Percentiles rank a stretch among this genome's conserved stretches.
phyloP scores from a whole-genome alignment of 805 yeast species.

The Candida orba region DNA sequence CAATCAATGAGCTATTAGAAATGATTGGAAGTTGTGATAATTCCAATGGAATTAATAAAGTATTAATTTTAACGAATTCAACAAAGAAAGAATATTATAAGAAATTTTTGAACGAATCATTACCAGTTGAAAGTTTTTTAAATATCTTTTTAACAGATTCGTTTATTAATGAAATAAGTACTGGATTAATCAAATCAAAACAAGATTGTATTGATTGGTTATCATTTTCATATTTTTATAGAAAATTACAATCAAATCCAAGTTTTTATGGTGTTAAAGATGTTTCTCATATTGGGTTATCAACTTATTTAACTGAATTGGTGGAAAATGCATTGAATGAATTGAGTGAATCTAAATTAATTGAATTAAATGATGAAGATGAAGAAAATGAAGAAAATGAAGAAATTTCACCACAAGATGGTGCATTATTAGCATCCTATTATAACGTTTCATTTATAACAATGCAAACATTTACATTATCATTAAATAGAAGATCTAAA shows the following conservation, averaged over 20 bases:
- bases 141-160: slow-evolving; percentile 55
- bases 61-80: slow-evolving; percentile 49
- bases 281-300: slow-evolving; percentile 57
- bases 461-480: slow-evolving; percentile 49
- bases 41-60: slow-evolving; percentile 31
- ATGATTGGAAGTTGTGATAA: slow-evolving; percentile 46
- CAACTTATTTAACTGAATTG: slow-evolving; percentile 76
- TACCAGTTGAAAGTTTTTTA: slow-evolving; percentile 80
- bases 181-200: slow-evolving; percentile 51
- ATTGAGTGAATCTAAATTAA: slow-evolving; percentile 48
- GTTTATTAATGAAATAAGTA: slow-evolving; percentile 66
- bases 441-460: slow-evolving; percentile 60
- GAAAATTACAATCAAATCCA: slow-evolving; percentile 77
- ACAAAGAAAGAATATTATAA: slow-evolving; percentile 56
- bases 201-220: slow-evolving; percentile 92
- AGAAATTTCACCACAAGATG: slow-evolving; percentile 52
- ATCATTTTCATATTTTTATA: slow-evolving; percentile 74
- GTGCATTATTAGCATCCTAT: slow-evolving; percentile 69
- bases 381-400: slow-evolving; percentile 29
- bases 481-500: slow-evolving; percentile 48
- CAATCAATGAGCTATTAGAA: slow-evolving; percentile 55
- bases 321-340: slow-evolving; percentile 68
- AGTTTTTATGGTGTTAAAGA: slow-evolving; percentile 79
- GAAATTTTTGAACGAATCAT: slow-evolving; percentile 61
- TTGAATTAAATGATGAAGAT: slow-evolving; percentile 44